Evolutionary conservation across 306 rosid genomes (phyloP), one percentile per base, ranked within the genome.

Genomic region (Cicer cuneatum): DNA sequence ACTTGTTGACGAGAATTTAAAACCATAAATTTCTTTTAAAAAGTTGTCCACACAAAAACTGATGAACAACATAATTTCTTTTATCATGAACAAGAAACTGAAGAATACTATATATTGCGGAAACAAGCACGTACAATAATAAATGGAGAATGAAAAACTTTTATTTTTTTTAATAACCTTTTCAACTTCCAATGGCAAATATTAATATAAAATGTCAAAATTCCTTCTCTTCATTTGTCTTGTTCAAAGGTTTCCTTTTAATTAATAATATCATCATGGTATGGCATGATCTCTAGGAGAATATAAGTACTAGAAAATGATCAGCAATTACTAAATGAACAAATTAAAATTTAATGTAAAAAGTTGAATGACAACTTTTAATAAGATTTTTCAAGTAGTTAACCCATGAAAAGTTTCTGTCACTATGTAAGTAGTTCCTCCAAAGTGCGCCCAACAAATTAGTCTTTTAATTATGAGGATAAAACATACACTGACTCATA

Each of bases 401-500:
- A 58, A 58, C 41, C 64, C 41, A 29, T 29, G 47, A 38, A 62
- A 62, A 62, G 8, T 46, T 3, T 29, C 14, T 64, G 15, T 43
- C 52, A 64, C 51, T 40, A 63, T 63, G 48, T 62, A 5, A 9
- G 46, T 63, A 64, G 7, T 79, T 66, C 80, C 59, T 46, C 43
- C 66, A 72, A 54, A 65, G 79, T 79, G 83, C 83, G 74, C 70
- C 57, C 52, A 64, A 45, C 47, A 63, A 53, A 62, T 61, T 2
- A 45, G 43, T 19, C 13, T 64, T 81, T 69, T 80, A 66, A 59
- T 64, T 76, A 41, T 45, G 52, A 62, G 62, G 48, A 81, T 75
- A 76, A 81, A 71, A 41, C 42, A 42, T 39, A 45, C 43, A 64
- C 82, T 66, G 79, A 82, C 72, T 82, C 85, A 67, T 59, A 67